Evolutionary conservation across 208 protist species (phyloP), one percentile per base, ranked within the genome.

Genomic region (Trypanosoma theileri): DNA sequence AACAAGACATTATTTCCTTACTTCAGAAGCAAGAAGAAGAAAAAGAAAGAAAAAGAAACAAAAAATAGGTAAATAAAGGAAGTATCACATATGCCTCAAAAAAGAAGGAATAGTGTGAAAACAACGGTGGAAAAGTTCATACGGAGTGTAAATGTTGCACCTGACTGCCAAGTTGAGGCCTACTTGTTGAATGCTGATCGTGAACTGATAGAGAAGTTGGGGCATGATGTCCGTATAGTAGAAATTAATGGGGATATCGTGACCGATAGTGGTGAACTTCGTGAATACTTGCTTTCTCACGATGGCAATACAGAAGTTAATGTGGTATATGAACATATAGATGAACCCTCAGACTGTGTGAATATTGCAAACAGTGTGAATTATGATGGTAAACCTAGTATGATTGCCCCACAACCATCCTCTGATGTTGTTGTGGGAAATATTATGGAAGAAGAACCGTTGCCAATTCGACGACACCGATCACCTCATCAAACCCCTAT

Each of bases 81-180:
- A 22, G 28, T 50, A 22, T 54, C 26, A 16, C 31, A 54, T 46
- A 71, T 71, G 66, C 22, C 22, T 2, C 45, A 26, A 22, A 46
- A 28, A 52, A 26, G 16, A 19, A 7, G 35, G 24, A 31, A 61
- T 24, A 42, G 42, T 55, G 0, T 93, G 28, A 53, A 58, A 31
- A 86, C 80, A 11, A 86, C 73, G 10, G 79, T 84, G 46, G 73
- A 87, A 56, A 69, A 63, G 14, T 52, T 93, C 26, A 72, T 88
- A 45, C 57, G 62, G 16, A 88, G 75, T 59, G 75, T 91, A 40
- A 52, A 54, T 45, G 81, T 94, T 42, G 75, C 68, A 16, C 75
- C 88, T 6, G 84, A 91, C 64, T 91, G 88, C 70, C 75, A 72
- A n/a, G 75, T 94, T 22, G 75, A 81, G 9, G 59, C 61, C 3